Base-by-base conservation (phyloP, 768 basidiomycete genomes). In the Tylopilus sp. region DNA sequence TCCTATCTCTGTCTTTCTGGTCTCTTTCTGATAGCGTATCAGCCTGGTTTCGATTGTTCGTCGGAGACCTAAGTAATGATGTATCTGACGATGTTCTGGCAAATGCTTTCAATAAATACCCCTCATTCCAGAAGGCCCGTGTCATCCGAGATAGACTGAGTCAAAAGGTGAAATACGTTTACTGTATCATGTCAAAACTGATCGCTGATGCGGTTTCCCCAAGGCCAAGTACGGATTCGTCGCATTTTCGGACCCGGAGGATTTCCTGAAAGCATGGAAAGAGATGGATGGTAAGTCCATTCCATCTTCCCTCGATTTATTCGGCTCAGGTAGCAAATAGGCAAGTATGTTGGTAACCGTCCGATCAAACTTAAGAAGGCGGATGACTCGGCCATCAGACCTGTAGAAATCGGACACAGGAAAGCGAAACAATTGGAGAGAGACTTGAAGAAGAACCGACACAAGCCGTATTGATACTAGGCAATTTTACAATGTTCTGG, bases 11-110 rank as follows among this genome's bases (percentile, higher is more conserved):
- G 13, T n/a, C 43, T 31, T 10, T 24, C 11, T 41, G 31, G 30
- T 9, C 2, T 22, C 14, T 11, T 40, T 43, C 57, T 61, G 28
- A 63, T 26, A 1, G 38, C 40, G 37, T 38, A 51, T 36, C 13
- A 96, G 94, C 91, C 14, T 98, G 95, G 95, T 99, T 96, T 75
- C 84, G 97, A 26, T 74, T 99, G 37, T 99, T 99, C 65, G 94
- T 98, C 21, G 97, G 97, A 37, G 96, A 99, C 71, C 80, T 98
- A 31, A 96, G 94, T 63, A 98, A 98, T 66, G 97, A 98, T 72
- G 94, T 98, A 37, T 94, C 92, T 45, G 97, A 98, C 65, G 92
- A 97, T 60, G 89, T 96, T 17, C 81, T 98, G 17, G 75, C 91
- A 45, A 91, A 90, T 60, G 95, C 95, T 14, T 99, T 99, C 72